phyloP scores from a whole-genome alignment of 2,329 filamentous ascomycete species.

The Allantophomopsis lycopodina region DNA sequence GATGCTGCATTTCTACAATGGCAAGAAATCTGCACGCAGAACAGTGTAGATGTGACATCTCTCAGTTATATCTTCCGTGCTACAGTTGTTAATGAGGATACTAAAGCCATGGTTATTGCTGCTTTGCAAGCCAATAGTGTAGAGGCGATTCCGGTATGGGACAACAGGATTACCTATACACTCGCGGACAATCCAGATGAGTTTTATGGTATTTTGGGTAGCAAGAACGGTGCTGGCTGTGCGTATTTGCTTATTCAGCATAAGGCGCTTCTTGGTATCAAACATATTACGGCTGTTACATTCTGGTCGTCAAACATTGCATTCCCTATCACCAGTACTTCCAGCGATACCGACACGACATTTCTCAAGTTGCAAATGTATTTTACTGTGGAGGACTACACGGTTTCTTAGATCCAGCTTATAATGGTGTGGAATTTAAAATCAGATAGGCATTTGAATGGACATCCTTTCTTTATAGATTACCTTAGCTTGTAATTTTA shows the following conservation, averaged over 20 bases:
- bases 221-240: not conserved
- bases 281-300: too few relatives aligned
- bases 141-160: not conserved
- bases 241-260: not conserved
- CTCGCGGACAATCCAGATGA: not conserved
- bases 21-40: not conserved
- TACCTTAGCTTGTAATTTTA: too few relatives aligned
- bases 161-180: not conserved
- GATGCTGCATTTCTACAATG: not conserved
- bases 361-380: too few relatives aligned
- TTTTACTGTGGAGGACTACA: too few relatives aligned
- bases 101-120: not conserved
- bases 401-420: too few relatives aligned
- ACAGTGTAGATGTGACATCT: not conserved
- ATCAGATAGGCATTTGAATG: too few relatives aligned
- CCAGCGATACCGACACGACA: too few relatives aligned
- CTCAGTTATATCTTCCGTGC: not conserved
- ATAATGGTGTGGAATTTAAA: too few relatives aligned
- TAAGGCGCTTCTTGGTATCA: too few relatives aligned
- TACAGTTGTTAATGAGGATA: not conserved
- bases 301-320: not conserved
- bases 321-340: too few relatives aligned
- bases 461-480: too few relatives aligned
- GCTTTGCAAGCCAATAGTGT: not conserved
- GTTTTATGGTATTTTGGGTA: not conserved